phyloP scores from a whole-genome alignment of 2,329 filamentous ascomycete genomes.

The Aspergillus nomiae region DNA sequence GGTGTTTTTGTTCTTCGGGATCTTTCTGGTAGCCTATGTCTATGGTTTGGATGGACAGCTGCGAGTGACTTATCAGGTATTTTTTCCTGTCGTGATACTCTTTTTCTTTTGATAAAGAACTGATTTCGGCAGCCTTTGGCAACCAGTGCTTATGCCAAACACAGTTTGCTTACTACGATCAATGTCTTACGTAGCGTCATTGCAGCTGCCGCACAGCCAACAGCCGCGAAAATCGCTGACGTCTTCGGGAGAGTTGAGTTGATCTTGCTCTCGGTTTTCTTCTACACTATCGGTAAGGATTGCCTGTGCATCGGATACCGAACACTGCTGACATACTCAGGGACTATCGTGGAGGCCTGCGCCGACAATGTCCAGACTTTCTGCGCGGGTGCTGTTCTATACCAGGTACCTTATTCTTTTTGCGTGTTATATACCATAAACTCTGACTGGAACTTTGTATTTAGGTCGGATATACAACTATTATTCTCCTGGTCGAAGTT shows the following conservation, averaged over 20 bases:
- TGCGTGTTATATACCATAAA: not conserved
- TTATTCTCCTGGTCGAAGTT: conserved; percentile 64
- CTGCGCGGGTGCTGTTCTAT: conserved; percentile 60
- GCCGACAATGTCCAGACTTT: conserved; percentile 55
- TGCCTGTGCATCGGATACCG: not conserved
- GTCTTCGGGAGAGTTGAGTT: conserved; percentile 65
- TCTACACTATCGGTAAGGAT: conserved; percentile 54
- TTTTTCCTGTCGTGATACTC: not conserved
- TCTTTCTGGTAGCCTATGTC: conserved; percentile 66
- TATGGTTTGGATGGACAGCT: conserved; percentile 64
- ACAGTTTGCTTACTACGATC: conserved; percentile 61
- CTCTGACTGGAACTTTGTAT: not conserved
- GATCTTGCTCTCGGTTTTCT: conserved; percentile 56
- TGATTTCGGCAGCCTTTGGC: conserved; percentile 48
- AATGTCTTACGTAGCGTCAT: conserved; percentile 62
- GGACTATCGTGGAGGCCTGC: conserved; percentile 60
- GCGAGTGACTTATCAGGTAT: conserved; percentile 52
- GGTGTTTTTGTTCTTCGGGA: conserved; percentile 59
- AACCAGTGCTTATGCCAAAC: conserved; percentile 53
- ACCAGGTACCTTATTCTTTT: conserved; percentile 43
- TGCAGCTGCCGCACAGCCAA: conserved; percentile 61
- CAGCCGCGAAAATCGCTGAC: conserved; percentile 64
- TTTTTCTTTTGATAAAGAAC: not conserved
- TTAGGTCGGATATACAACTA: conserved; percentile 62
- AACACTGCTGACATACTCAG: conserved; percentile 19